Conservation (phyloP, 2,329 filamentous ascomycete genomes). For the Amphichorda felina region DNA sequence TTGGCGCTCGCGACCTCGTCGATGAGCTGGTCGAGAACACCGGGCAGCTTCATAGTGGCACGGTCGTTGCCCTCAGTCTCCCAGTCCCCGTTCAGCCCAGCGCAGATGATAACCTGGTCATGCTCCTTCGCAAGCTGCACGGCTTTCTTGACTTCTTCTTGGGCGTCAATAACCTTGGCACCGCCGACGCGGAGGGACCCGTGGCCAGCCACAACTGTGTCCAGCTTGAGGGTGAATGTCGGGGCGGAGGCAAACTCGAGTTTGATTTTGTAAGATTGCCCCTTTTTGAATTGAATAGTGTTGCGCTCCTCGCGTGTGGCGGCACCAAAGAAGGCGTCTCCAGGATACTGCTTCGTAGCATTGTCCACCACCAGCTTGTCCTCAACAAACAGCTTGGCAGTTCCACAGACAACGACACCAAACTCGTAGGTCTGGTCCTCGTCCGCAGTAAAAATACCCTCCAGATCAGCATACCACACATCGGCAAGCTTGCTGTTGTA, state of each 20-base stretch:
- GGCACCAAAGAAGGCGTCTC: constrained; percentile 53
- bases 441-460: constrained; percentile 47
- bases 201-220: constrained; percentile 38
- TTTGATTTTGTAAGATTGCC: constrained; percentile 43
- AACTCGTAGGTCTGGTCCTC: constrained; percentile 51
- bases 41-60: constrained; percentile 66
- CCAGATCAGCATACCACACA: constrained; percentile 49
- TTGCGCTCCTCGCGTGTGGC: constrained; percentile 54
- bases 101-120: constrained; percentile 69
- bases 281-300: constrained; percentile 42
- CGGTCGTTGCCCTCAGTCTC: constrained; percentile 72
- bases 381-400: constrained; percentile 53
- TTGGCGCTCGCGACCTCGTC: constrained; percentile 53
- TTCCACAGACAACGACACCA: constrained; percentile 53
- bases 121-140: constrained; percentile 55
- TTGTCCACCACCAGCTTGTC: constrained; percentile 54
- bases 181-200: constrained; percentile 53
- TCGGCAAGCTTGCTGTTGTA: constrained; percentile 39
- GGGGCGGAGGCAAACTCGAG: constrained; percentile 49
- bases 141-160: constrained; percentile 52
- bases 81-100: constrained; percentile 71
- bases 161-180: constrained; percentile 42
- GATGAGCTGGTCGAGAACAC: constrained; percentile 60
- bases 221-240: constrained; percentile 39
- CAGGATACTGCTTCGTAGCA: constrained; percentile 47